These are phyloP conservation scores for Jaltomata sinuosa DNA, from an alignment of 257 asterid genomes.

Conservation along the genomic window DNA sequence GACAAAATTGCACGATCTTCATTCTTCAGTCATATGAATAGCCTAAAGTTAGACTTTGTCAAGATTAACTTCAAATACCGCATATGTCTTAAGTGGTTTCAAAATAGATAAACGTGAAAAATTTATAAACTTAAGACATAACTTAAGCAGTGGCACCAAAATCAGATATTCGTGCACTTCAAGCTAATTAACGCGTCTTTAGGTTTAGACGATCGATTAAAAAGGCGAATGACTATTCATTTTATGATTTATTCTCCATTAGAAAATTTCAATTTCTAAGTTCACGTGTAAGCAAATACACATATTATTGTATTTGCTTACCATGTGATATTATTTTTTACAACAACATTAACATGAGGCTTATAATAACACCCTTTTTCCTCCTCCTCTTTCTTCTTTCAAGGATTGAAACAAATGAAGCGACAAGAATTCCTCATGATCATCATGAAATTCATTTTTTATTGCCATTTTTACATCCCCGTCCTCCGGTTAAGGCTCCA, in stretches of 20 bases:
- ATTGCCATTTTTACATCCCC: no score
- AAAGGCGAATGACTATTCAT: background rate
- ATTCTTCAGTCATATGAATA: no score
- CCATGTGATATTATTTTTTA: no score
- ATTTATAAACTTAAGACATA: background rate
- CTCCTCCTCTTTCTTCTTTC: background rate
- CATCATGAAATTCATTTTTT: no score
- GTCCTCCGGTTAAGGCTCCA: background rate
- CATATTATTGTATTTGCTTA: background rate
- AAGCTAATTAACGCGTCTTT: background rate
- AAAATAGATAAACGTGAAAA: background rate
- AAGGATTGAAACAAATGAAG: background rate
- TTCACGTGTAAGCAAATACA: background rate
- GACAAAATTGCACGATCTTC: no score
- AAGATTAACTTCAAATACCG: no score
- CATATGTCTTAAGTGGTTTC: no score
- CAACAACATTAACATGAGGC: background rate
- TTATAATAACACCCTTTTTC: background rate
- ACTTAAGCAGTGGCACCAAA: background rate
- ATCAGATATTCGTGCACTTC: background rate
- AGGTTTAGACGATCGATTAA: background rate
- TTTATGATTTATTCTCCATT: background rate
- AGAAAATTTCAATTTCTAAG: constrained; percentile 1
- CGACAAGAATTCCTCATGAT: background rate
- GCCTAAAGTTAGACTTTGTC: no score